Conservation (phyloP, 1,284 basidiomycete species). For the Limonomyces culmigenus region DNA sequence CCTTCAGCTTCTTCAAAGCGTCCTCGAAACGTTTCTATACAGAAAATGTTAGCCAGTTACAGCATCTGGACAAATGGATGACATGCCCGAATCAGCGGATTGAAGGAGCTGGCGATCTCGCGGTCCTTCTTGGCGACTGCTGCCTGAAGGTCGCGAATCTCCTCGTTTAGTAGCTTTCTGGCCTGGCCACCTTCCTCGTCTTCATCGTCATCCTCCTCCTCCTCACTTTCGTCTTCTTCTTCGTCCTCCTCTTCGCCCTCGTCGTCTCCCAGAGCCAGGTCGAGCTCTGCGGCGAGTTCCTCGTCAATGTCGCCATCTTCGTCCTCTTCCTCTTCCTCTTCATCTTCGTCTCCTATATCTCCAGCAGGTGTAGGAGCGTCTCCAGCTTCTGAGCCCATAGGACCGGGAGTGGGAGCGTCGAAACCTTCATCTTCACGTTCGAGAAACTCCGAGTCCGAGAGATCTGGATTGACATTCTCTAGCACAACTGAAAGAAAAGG, state of each 20-base stretch:
- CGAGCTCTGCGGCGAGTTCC: conserved; percentile 59
- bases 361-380: conserved; percentile 46
- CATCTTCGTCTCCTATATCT: conserved; percentile 40
- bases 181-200: conserved; percentile 62
- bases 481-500: conserved; percentile 38
- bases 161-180: conserved; percentile 70
- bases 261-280: conserved; percentile 44
- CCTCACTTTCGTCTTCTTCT: conserved; percentile 48
- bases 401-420: conserved; percentile 44
- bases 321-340: conserved; percentile 39
- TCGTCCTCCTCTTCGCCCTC: conserved; percentile 38
- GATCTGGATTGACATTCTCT: conserved; percentile 72
- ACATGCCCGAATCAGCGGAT: conserved; percentile 70
- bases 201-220: conserved; percentile 52
- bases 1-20: conserved; percentile 71
- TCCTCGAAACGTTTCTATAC: conserved; percentile 84
- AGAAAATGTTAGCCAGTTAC: conserved; percentile 4
- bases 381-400: conserved; percentile 41
- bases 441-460: conserved; percentile 77
- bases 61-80: conserved; percentile 1
- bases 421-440: conserved; percentile 40
- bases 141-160: conserved; percentile 78
- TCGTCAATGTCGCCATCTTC: conserved; percentile 67
- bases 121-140: conserved; percentile 76
- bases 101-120: conserved; percentile 76